Evolutionary conservation across 108 stramenopile species (phyloP), one percentile per base, ranked within the genome.

Genomic region (Parmales sp.): DNA sequence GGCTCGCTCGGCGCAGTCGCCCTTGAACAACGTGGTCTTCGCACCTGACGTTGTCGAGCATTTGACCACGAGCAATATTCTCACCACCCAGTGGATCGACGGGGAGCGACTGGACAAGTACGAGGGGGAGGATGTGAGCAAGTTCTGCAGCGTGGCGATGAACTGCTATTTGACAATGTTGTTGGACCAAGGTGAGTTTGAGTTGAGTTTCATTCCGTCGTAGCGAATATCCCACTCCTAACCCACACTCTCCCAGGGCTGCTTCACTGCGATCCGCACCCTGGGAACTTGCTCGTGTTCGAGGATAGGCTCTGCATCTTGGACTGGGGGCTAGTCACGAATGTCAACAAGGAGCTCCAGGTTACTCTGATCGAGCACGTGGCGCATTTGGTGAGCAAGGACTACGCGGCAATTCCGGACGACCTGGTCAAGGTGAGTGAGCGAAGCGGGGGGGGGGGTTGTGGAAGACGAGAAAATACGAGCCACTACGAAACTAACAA

Each of bases 251-350:
- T 79, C 69, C 81, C 79, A 28, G 88, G 88, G n/a, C 45, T 86
- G 0, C 68, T 91, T 31, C 87, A 81, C 65, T 73, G 75, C 37
- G 75, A 80, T 45, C 75, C 75, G 1, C 78, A 80, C 41, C 76
- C 77, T 7, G 88, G 88, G 1, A 90, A 93, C 68, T 75, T 95
- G 39, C 76, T 97, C 7, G 77, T 90, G 29, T 92, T 90, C 0
- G 79, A 82, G 0, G 94, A 97, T 50, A 81, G 85, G 64, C 75
- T 97, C 16, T 89, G 90, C 71, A 92, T 95, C 28, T 76, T 95
- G 46, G 95, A 97, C 82, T 94, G 93, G 90, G 95, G 95, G 9
- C 91, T 97, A 82, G 90, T 95, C n/a, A 93, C 94, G 2, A 75
- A 81, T 43, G 69, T 96, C 0, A 83, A 86, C 0, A 71, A 78